Evolutionary conservation across 495 filamentous ascomycete genomes (phyloP), one percentile per base, ranked within the genome.

Genomic region (Cercophora newfieldiana): DNA sequence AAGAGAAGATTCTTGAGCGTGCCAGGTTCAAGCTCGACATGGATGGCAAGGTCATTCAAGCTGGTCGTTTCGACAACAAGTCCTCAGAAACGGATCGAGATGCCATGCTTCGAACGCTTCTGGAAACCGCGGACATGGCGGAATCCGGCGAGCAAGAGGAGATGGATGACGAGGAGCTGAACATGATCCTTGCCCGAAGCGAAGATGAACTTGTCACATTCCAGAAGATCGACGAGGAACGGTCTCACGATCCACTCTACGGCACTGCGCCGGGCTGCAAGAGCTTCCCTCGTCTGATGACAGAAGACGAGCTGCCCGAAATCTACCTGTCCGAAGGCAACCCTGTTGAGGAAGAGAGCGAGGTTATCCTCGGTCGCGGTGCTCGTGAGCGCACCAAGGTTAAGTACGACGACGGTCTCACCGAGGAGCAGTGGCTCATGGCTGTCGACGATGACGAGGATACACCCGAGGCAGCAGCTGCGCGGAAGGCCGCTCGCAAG

Each of bases 21-120:
- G 95, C 95, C 0, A 90, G 97, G 73, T 99, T 89, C 82, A 99
- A 99, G 85, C 86, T 99, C 60, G 94, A 98, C 75, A 97, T 99
- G 89, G 95, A 99, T 74, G 96, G 95, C 74, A 99, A 99, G 81
- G 93, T 99, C 71, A 99, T 99, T 67, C 95, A 99, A 75, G 95
- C 95, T 54, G 95, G 95, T 85, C 95, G 96, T 68, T 99, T 99
- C 79, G 95, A 99, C 71, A 99, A 99, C 79, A 99, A 98, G 75
- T 99, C 95, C 0, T 97, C 95, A 14, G 96, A 97, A 72, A 96
- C 97, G 63, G 95, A 99, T 77, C 91, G 95, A 81, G 95, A 99
- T 73, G 94, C 94, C 21, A 90, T 99, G 83, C 82, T 99, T 60
- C 86, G 95, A 66, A 94, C 93, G 25, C 87, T 99, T 69, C 81